Conservation (phyloP, 495 filamentous ascomycete genomes). For the Evansstolkia leycettana region DNA sequence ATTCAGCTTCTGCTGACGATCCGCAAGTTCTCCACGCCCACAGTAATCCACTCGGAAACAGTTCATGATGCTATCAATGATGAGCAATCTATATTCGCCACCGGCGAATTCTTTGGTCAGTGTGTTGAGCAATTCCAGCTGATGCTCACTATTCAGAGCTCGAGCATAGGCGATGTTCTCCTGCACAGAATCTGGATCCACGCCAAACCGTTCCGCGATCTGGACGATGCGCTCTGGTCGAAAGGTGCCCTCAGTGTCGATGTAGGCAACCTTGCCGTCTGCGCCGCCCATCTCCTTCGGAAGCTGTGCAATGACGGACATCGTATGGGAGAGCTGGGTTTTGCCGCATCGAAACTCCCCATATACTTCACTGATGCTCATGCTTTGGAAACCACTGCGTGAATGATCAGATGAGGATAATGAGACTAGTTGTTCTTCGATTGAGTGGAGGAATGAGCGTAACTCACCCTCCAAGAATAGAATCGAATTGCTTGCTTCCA, state of each 20-base stretch:
- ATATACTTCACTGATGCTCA: slow-evolving; percentile 66
- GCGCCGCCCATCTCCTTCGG: slow-evolving; percentile 56
- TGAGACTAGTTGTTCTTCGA: not conserved
- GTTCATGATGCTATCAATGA: slow-evolving; percentile 73
- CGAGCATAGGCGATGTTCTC: slow-evolving; percentile 69
- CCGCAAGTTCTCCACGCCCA: slow-evolving; percentile 64
- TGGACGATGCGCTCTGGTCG: slow-evolving; percentile 59
- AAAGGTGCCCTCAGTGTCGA: slow-evolving; percentile 74
- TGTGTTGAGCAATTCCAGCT: slow-evolving; percentile 56
- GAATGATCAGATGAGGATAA: not conserved
- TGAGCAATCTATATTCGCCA: slow-evolving; percentile 58
- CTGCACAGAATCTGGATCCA: slow-evolving; percentile 51
- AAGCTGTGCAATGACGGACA: slow-evolving; percentile 53
- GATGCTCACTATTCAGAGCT: slow-evolving; percentile 65
- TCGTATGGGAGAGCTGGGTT: slow-evolving; percentile 57
- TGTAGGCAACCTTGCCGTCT: slow-evolving; percentile 69
- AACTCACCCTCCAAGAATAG: slow-evolving; percentile 53
- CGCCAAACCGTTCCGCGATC: slow-evolving; percentile 64
- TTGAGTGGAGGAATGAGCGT: not conserved
- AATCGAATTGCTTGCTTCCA: slow-evolving; percentile 65
- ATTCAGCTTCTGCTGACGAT: slow-evolving; percentile 65
- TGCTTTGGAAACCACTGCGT: slow-evolving; percentile 61
- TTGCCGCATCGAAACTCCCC: slow-evolving; percentile 72
- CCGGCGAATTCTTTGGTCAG: slow-evolving; percentile 53
- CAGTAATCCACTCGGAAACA: slow-evolving; percentile 65